Evolutionary conservation across 148 eudicot species (phyloP).

Genomic region (Cornus kousa): DNA sequence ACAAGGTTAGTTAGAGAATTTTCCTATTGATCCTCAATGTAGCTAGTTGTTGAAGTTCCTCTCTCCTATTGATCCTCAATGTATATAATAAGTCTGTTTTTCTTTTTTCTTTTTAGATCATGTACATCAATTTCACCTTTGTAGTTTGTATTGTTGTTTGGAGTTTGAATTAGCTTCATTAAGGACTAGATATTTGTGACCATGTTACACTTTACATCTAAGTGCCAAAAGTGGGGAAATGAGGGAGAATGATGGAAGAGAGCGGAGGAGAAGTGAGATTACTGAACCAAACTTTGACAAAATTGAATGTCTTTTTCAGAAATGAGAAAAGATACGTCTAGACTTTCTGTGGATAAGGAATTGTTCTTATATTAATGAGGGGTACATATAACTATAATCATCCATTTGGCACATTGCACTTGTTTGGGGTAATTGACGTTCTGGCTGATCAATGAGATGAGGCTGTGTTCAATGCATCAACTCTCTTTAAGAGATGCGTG

Average conservation of each 20-base stretch:
- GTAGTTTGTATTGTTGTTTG: neutral
- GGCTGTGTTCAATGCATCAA: no score
- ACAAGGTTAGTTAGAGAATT: conserved; percentile 49
- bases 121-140: neutral
- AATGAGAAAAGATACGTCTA: no score
- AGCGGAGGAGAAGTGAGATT: no score
- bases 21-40: neutral
- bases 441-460: no score
- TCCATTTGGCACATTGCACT: no score
- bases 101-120: neutral
- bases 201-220: neutral
- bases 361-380: no score
- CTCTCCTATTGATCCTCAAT: neutral
- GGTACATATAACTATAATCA: no score
- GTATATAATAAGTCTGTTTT: neutral
- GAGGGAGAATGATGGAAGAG: neutral
- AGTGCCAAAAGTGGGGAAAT: neutral
- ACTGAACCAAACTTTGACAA: no score
- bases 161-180: neutral
- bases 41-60: neutral
- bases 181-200: neutral
- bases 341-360: no score
- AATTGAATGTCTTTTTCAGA: no score
- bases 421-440: no score
- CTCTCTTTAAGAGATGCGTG: no score